Percentiles rank a stretch among this genome's conserved stretches.
phyloP scores from a whole-genome alignment of 108 stramenopile species.

The Fistulifera pelliculosa region DNA sequence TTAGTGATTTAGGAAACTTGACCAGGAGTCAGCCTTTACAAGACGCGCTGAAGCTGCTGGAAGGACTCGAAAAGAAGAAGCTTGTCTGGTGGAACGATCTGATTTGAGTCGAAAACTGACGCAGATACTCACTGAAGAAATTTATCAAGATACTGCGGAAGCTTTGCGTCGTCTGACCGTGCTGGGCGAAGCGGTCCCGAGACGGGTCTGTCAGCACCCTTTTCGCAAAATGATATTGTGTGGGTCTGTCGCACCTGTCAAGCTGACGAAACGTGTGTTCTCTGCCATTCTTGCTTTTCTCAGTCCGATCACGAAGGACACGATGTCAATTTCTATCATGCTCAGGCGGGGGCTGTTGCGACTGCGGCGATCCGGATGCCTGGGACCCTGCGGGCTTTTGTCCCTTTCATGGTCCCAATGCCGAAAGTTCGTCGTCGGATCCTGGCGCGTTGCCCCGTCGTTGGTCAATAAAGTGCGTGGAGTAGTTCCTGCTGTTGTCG shows the following conservation, averaged over 20 bases:
- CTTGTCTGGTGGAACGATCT: neutral
- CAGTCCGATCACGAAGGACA: slow-evolving; percentile 88
- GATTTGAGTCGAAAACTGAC: slow-evolving; percentile 1
- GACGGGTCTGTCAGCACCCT: slow-evolving; percentile 84
- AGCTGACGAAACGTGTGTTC: slow-evolving; percentile 92
- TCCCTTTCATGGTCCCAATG: slow-evolving; percentile 35
- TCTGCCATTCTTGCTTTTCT: slow-evolving; percentile 90
- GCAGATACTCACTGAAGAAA: neutral
- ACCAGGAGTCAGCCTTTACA: neutral
- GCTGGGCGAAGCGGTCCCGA: slow-evolving; percentile 44
- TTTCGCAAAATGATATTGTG: slow-evolving; percentile 95
- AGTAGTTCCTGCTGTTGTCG: slow-evolving; percentile 35
- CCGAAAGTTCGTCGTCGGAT: neutral
- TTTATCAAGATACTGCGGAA: neutral
- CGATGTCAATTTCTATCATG: slow-evolving; percentile 93
- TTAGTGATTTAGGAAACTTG: too few species aligned
- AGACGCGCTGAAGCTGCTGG: slow-evolving; percentile 20
- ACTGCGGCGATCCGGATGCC: slow-evolving; percentile 94
- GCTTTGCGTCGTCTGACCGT: slow-evolving; percentile 8
- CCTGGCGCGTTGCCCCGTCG: slow-evolving; percentile 14
- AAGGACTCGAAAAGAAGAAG: slow-evolving; percentile 33
- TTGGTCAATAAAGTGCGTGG: slow-evolving; percentile 33
- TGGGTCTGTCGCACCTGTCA: slow-evolving; percentile 97
- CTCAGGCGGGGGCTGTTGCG: slow-evolving; percentile 95
- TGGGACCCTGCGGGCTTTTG: slow-evolving; percentile 88